Conservation (phyloP, 805 yeast genomes). For the Candida anglica region DNA sequence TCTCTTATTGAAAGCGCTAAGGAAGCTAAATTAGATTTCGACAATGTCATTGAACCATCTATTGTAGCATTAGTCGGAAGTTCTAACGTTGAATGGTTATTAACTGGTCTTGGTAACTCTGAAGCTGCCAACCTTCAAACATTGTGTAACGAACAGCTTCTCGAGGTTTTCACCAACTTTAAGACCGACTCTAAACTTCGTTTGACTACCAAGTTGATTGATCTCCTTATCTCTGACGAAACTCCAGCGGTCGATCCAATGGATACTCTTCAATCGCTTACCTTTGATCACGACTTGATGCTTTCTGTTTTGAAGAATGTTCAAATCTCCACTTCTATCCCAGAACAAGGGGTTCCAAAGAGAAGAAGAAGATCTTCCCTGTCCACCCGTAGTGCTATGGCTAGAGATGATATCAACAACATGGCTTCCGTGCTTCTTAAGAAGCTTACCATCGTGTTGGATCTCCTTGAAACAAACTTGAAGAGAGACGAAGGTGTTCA, state of each 20-base stretch:
- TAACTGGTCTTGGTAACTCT: constrained; percentile 37
- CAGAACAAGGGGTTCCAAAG: constrained; percentile 55
- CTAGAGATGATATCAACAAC: constrained; percentile 62
- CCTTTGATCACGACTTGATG: constrained; percentile 54
- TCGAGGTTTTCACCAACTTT: constrained; percentile 53
- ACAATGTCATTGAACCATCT: constrained; percentile 48
- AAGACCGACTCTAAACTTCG: constrained; percentile 53
- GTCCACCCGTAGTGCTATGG: constrained; percentile 70
- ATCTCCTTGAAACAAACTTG: constrained; percentile 60
- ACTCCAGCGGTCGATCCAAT: constrained; percentile 29
- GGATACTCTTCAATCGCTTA: constrained; percentile 50
- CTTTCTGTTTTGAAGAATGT: constrained; percentile 55
- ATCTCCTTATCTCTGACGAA: constrained; percentile 49
- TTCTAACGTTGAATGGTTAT: constrained; percentile 48
- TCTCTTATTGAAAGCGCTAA: constrained; percentile 40
- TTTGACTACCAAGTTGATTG: constrained; percentile 46
- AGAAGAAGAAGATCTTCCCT: constrained; percentile 79
- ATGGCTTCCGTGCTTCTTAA: constrained; percentile 77
- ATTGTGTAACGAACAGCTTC: constrained; percentile 47
- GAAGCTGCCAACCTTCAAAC: constrained; percentile 35
- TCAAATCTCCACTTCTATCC: constrained; percentile 47
- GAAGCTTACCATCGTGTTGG: constrained; percentile 74
- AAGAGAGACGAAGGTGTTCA: constrained; percentile 15
- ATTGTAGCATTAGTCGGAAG: constrained; percentile 56
- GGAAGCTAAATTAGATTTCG: constrained; percentile 47